phyloP scores from a whole-genome alignment of 75 land plant species.

The Sequoia sempervirens region DNA sequence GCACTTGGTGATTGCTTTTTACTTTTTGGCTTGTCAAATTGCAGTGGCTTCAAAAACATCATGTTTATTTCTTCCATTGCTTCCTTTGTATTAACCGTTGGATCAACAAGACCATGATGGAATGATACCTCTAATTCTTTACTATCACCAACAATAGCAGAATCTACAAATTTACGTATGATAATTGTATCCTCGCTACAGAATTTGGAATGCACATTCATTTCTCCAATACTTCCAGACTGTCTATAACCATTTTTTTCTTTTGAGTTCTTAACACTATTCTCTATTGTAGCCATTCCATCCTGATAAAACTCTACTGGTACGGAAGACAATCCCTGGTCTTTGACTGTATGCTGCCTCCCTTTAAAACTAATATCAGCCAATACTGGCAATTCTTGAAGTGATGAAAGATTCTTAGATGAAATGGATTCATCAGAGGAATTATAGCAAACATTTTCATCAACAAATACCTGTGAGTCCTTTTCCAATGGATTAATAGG shows the following conservation, averaged over 20 bases:
- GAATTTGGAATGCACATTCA: background rate
- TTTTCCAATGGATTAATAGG: background rate
- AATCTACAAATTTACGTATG: slow-evolving; percentile 47
- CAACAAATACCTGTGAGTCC: slow-evolving; percentile 17
- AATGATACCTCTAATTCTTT: slow-evolving; percentile 48
- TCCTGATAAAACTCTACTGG: background rate
- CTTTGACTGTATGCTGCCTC: background rate
- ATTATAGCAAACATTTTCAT: slow-evolving; percentile 18
- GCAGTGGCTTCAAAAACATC: slow-evolving; percentile 76
- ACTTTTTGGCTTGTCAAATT: slow-evolving; percentile 15
- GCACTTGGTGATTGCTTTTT: background rate
- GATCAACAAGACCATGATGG: slow-evolving; percentile 75
- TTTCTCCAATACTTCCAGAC: background rate
- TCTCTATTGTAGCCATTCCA: background rate
- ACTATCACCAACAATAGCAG: slow-evolving; percentile 37
- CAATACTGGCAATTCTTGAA: background rate
- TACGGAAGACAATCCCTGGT: background rate
- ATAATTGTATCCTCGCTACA: slow-evolving; percentile 47
- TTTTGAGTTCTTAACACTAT: background rate
- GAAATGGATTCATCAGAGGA: slow-evolving; percentile 1
- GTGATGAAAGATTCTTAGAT: slow-evolving; percentile 1
- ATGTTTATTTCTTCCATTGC: slow-evolving; percentile 76
- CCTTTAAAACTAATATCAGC: background rate
- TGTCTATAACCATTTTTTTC: background rate
- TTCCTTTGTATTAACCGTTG: slow-evolving; percentile 70